These are phyloP conservation scores for Sarcomyxa edulis DNA, from an alignment of 768 basidiomycete genomes.

Conservation along the genomic window DNA sequence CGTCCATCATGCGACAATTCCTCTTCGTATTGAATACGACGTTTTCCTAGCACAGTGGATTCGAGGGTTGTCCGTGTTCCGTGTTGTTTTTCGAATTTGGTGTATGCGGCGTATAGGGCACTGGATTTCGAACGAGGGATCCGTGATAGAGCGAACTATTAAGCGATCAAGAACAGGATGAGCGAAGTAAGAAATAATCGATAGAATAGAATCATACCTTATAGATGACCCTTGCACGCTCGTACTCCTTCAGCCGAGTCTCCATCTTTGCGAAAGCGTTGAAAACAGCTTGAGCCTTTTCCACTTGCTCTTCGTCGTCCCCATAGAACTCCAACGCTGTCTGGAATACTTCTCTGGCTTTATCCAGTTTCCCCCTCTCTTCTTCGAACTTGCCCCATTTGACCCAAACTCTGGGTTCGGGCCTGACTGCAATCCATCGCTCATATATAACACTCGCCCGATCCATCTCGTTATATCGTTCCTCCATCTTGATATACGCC, in stretches of 20 bases:
- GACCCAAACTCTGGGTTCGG: conserved; percentile 78
- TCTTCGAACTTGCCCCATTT: conserved; percentile 90
- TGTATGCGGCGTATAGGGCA: conserved; percentile 85
- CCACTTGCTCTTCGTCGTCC: conserved; percentile 87
- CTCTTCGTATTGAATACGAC: conserved; percentile 98
- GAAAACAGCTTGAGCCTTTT: conserved; percentile 93
- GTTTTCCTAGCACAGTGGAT: conserved; percentile 91
- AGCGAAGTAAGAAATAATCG: conserved; percentile 6
- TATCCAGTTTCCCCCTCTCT: conserved; percentile 66
- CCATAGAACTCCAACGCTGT: conserved; percentile 88
- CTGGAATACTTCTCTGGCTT: conserved; percentile 85
- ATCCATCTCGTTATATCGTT: conserved; percentile 87
- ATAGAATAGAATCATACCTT: conserved; percentile 48
- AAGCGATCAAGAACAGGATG: conserved; percentile 29
- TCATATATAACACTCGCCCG: conserved; percentile 92
- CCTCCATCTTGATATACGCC: conserved; percentile 98
- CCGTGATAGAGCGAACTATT: conserved; percentile 88
- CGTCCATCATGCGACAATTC: conserved; percentile 86
- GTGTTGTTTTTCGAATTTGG: conserved; percentile 97
- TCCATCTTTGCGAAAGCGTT: conserved; percentile 95
- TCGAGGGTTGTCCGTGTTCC: conserved; percentile 86
- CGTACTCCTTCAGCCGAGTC: conserved; percentile 91
- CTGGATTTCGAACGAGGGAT: conserved; percentile 91
- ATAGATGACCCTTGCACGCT: conserved; percentile 94
- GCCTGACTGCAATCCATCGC: conserved; percentile 73